Evolutionary conservation across 2,329 filamentous ascomycete species (phyloP), one percentile per base, ranked within the genome.

Genomic region (Alternaria novae-zelandiae): DNA sequence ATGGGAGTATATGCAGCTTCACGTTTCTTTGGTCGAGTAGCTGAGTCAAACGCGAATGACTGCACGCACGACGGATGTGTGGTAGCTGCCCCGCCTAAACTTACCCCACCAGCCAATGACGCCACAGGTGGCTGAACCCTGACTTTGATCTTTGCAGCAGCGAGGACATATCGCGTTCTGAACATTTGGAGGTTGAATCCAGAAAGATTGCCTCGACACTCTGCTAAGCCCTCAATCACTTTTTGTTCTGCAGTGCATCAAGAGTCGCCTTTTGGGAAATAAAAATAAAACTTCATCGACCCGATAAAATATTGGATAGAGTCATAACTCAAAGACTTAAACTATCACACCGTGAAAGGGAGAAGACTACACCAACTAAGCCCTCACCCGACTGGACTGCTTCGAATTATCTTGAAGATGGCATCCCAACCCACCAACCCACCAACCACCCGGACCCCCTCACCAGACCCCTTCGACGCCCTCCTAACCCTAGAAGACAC

Each of bases 401-500:
- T 26, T 4, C 2, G 9, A 26, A 4, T 10, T 10, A 10, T 26
- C 25, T 26, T 10, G 25, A 26, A 26, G 25, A 26, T 45, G 43
- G 17, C 20, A 46, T 30, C 43, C 21, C 20, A 41, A 45, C 36
- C n/a, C 6, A 23, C 6, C 26, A n/a, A 61, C 45, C n/a, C 41
- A 51, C 12, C 20, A 32, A 54, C 54, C 46, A 8, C 47, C 57
- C 9, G 43, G 36, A 8, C 53, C 56, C 57, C 41, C 30, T 57
- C 36, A 44, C 17, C 49, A 20, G 85, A 87, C 75, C 78, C 84
- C 57, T 86, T 90, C 67, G 86, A 88, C 72, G 78, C 82, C 64
- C 81, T 90, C 62, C 84, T 90, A 47, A 83, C 84, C 54, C 81
- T 90, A 28, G 88, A 90, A 81, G 86, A 89, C 64, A 80, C 83